Conservation (phyloP, 257 asterid species). For the Gentiana dahurica region DNA sequence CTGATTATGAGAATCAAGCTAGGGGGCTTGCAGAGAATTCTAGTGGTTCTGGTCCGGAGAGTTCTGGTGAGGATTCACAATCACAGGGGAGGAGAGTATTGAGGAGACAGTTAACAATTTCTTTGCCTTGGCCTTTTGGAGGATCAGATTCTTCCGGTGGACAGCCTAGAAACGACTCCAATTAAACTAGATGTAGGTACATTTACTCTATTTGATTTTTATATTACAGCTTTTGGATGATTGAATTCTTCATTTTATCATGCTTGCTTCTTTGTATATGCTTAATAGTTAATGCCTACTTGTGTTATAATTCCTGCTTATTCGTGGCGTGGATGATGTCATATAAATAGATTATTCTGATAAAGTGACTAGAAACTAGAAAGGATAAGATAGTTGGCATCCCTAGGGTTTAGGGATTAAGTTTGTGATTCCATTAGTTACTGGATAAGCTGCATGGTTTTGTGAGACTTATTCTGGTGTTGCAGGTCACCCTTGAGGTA, state of each 20-base stretch:
- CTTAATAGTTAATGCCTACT: no score
- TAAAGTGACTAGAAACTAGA: no score
- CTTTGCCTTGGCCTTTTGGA: slow-evolving; percentile 41
- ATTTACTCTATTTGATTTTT: neutral
- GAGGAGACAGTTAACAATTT: slow-evolving; percentile 33
- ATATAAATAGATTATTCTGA: no score
- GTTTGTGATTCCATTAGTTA: no score
- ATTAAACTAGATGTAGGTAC: slow-evolving; percentile 12
- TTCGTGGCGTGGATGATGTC: no score
- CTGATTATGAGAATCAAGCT: slow-evolving; percentile 47
- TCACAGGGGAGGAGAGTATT: slow-evolving; percentile 13
- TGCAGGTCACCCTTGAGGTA: no score
- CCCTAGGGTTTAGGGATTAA: no score
- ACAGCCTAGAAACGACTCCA: slow-evolving; percentile 19
- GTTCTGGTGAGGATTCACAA: slow-evolving; percentile 16
- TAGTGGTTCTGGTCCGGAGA: slow-evolving; percentile 9
- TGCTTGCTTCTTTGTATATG: no score
- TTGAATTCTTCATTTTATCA: neutral
- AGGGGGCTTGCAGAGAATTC: slow-evolving; percentile 10
- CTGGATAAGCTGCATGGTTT: no score
- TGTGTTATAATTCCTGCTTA: no score
- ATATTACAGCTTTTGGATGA: neutral
- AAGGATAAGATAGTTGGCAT: no score
- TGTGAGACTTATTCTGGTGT: no score
- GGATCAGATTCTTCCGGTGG: slow-evolving; percentile 20